Evolutionary conservation across 139 green algal genomes (phyloP).

Genomic region (Axilococcus clingmanii): DNA sequence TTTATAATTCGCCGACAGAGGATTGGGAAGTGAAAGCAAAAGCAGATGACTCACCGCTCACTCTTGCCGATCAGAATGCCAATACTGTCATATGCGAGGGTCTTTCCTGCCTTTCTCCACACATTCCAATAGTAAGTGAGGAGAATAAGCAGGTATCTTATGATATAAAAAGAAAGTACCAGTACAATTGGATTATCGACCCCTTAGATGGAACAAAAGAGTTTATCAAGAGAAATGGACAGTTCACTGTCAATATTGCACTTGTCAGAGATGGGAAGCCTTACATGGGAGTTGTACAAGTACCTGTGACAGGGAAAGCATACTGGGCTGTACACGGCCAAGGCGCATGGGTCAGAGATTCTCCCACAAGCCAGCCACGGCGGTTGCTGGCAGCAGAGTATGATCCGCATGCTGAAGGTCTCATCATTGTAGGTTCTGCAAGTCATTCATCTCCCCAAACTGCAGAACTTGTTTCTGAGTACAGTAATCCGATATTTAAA

Average conservation of each 20-base stretch:
- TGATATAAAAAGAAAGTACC: conserved; percentile 39
- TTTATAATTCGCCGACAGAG: conserved; percentile 62
- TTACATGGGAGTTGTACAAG: conserved; percentile 76
- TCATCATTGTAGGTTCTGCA: conserved; percentile 46
- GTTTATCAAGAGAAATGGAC: conserved; percentile 82
- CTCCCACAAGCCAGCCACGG: conserved; percentile 1
- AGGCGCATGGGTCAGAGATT: conserved; percentile 50
- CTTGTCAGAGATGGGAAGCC: conserved; percentile 44
- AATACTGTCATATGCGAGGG: conserved; percentile 67
- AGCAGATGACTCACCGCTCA: conserved; percentile 64
- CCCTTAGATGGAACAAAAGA: conserved; percentile 87
- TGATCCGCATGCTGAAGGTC: conserved; percentile 17
- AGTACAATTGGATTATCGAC: conserved; percentile 72
- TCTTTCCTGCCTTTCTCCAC: conserved; percentile 31
- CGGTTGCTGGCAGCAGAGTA: conserved; percentile 34
- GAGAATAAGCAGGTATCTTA: conserved; percentile 59
- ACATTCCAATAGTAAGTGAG: conserved; percentile 82
- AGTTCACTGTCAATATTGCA: conserved; percentile 87
- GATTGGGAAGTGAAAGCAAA: conserved; percentile 59
- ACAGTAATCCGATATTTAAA: conserved; percentile 50
- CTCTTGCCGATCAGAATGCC: conserved; percentile 56
- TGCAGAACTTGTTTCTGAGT: conserved; percentile 58
- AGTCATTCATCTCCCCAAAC: conserved; percentile 54
- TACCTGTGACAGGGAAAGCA: conserved; percentile 45
- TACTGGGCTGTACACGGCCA: conserved; percentile 62